Evolutionary conservation across 352 stramenopile species (phyloP).

Genomic region (Globisporangium orthogonon): DNA sequence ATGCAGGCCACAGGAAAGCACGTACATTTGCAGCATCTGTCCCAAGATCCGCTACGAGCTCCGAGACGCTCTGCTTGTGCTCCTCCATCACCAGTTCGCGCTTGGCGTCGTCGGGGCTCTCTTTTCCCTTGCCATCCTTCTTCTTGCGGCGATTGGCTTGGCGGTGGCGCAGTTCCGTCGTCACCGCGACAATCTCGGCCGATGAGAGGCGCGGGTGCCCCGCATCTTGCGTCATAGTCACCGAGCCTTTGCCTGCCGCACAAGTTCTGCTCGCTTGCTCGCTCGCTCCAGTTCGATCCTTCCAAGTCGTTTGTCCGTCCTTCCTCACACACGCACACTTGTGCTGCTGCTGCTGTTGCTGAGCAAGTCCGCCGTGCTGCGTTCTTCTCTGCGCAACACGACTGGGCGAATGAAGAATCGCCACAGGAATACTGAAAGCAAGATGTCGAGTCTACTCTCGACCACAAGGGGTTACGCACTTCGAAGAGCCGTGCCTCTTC

Average conservation of each 20-base stretch:
- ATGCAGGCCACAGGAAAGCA: neutral
- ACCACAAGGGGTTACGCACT: too few species aligned
- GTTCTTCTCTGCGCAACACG: too few species aligned
- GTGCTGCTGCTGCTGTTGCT: neutral
- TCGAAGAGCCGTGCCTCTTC: too few species aligned
- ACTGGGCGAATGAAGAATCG: too few species aligned
- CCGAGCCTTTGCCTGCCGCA: neutral
- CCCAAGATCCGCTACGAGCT: constrained; percentile 57
- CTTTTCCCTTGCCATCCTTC: constrained; percentile 42
- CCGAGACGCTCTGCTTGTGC: constrained; percentile 63
- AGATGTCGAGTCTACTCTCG: too few species aligned
- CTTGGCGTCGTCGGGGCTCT: constrained; percentile 60
- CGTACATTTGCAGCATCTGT: constrained; percentile 47
- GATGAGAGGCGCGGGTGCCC: constrained; percentile 55
- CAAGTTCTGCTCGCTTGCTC: neutral
- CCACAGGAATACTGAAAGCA: too few species aligned
- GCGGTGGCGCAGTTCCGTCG: constrained; percentile 72
- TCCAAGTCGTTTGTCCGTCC: neutral
- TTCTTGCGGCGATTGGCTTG: constrained; percentile 49
- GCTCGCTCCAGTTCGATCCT: too few species aligned
- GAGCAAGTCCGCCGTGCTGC: too few species aligned
- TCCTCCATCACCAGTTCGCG: constrained; percentile 79
- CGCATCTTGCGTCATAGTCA: constrained; percentile 17
- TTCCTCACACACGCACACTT: neutral
- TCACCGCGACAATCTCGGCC: constrained; percentile 79